Evolutionary conservation across 345 rosid species (phyloP), one percentile per base, ranked within the genome.

Genomic region (Isatis tinctoria): DNA sequence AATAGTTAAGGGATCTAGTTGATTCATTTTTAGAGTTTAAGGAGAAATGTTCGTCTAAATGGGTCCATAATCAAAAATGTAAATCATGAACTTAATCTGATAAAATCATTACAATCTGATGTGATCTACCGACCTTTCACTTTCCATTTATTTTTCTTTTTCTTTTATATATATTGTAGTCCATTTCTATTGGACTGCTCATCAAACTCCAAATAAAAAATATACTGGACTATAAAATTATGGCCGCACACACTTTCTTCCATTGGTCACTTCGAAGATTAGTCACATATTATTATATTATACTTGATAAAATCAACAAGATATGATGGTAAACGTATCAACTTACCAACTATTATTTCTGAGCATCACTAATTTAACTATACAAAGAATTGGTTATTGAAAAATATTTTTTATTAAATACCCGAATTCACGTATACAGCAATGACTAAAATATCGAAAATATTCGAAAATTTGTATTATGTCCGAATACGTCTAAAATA

Each of bases 81-180:
- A 65, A 65, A 82, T 81, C 59, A 86, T 80, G 85, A 80, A 82
- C 64, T 58, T 71, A 77, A 77, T 83, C 89, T 83, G 36, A 81
- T 72, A 70, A 81, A 85, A 85, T 85, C 85, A 85, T 88, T 63
- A 73, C 77, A 82, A 79, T 88, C 81, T 78, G 78, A 86, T 81
- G 90, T 85, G 81, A 88, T 88, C 86, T 74, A 82, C 88, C 90
- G 87, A 85, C 90, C 81, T 53, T 66, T 70, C 71, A 76, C 61
- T 64, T 63, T 62, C 14, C 24, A 45, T 56, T 24, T 41, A 32
- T 68, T 14, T 47, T 39, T 27, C n/a, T 41, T 58, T 16, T 3
- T 18, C n/a, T n/a, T n/a, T n/a, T n/a, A n/a, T n/a, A 11, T 26
- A 6, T 53, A 43, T 36, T 76, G 24, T 70, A 28, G 62, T 71